Evolutionary conservation across 2,329 filamentous ascomycete genomes (phyloP).

Genomic region (Venturia aucupariae): DNA sequence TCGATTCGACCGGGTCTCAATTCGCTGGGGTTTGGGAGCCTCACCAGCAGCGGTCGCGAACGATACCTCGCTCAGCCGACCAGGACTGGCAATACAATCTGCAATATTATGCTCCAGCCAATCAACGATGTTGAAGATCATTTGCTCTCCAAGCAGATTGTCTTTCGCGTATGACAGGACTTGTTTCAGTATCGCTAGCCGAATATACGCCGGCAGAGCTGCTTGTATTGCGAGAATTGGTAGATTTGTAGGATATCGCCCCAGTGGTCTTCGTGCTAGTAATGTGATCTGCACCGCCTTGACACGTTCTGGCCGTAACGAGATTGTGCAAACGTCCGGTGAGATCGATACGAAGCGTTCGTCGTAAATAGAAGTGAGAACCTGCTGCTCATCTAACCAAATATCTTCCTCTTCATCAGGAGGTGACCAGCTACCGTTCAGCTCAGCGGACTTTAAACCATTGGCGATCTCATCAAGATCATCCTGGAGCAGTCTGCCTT

Average conservation of each 20-base stretch:
- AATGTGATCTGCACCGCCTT: conserved; percentile 30
- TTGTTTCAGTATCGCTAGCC: conserved; percentile 75
- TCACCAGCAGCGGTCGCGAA: conserved; percentile 57
- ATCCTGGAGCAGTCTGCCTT: conserved; percentile 52
- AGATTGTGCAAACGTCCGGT: conserved; percentile 52
- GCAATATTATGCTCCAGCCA: conserved; percentile 85
- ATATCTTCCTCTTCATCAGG: conserved; percentile 38
- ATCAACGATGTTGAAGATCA: conserved; percentile 83
- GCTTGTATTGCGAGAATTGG: conserved; percentile 60
- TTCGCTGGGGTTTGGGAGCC: conserved; percentile 18
- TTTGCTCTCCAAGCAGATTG: conserved; percentile 70
- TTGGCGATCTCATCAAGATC: conserved; percentile 20
- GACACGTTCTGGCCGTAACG: conserved; percentile 9
- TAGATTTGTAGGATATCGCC: conserved; percentile 59
- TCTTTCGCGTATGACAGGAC: conserved; percentile 62
- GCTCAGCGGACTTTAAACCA: conserved; percentile 24
- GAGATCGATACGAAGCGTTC: conserved; percentile 55
- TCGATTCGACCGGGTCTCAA: background rate
- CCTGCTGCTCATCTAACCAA: conserved; percentile 81
- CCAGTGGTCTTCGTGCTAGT: conserved; percentile 61
- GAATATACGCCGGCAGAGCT: conserved; percentile 80
- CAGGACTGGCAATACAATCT: conserved; percentile 73
- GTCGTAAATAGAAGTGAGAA: conserved; percentile 77
- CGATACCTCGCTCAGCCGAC: conserved; percentile 74
- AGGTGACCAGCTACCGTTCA: conserved; percentile 24